Evolutionary conservation across 192 early-diverging fungal species (phyloP).

Genomic region (Ramicandelaber brevisporus): DNA sequence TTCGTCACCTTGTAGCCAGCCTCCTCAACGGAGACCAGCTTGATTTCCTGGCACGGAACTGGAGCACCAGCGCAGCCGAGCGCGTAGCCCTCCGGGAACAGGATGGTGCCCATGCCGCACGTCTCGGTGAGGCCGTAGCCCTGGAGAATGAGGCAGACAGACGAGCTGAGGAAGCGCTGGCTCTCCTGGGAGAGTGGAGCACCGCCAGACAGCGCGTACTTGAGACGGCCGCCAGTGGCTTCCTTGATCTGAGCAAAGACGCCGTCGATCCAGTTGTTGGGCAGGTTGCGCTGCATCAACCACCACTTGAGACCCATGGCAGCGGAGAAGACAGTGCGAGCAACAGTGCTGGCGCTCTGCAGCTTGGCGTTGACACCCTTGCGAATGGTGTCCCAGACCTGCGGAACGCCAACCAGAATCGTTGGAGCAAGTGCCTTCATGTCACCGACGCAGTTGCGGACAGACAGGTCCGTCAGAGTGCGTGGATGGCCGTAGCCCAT

Average conservation of each 20-base stretch:
- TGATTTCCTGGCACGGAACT: constrained; percentile 47
- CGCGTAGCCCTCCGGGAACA: constrained; percentile 27
- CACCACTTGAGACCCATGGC: constrained; percentile 45
- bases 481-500: constrained; percentile 39
- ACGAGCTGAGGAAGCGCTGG: constrained; percentile 53
- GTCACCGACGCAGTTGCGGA: constrained; percentile 41
- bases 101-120: constrained; percentile 40
- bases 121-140: constrained; percentile 79
- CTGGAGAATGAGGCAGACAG: constrained; percentile 56
- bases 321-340: constrained; percentile 45
- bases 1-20: constrained; percentile 34
- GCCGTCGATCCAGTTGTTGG: constrained; percentile 39
- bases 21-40: constrained; percentile 47
- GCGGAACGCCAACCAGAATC: constrained; percentile 59
- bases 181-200: constrained; percentile 68
- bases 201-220: constrained; percentile 61
- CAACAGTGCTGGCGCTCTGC: constrained; percentile 14
- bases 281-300: constrained; percentile 25
- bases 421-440: constrained; percentile 45
- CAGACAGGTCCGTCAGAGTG: constrained; percentile 46
- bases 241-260: constrained; percentile 65
- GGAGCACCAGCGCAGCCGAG: constrained; percentile 48
- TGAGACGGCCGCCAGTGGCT: constrained; percentile 63
- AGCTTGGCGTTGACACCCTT: constrained; percentile 52
- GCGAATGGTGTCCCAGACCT: constrained; percentile 69